Conservation (phyloP, 495 filamentous ascomycete species). For the Penicillium flavigenum region DNA sequence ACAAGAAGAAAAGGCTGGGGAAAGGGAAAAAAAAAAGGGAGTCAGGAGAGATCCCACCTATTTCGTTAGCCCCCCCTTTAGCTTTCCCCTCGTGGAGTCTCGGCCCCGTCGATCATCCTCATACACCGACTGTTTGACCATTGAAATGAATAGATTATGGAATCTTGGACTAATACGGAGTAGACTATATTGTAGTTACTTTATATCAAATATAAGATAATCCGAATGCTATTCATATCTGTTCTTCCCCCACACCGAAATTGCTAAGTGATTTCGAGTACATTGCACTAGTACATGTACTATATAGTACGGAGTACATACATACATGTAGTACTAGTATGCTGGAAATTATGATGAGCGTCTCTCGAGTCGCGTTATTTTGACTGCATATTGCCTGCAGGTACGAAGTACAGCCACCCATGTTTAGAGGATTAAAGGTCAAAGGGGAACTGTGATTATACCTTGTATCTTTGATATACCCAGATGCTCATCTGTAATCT, state of each 20-base stretch:
- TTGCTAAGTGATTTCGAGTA: background rate
- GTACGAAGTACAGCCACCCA: background rate
- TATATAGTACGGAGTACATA: background rate
- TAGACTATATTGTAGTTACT: background rate
- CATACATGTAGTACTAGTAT: background rate
- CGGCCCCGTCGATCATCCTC: slow-evolving; percentile 28
- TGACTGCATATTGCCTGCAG: background rate
- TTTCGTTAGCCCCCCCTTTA: slow-evolving; percentile 29
- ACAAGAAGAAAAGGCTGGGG: slow-evolving; percentile 12
- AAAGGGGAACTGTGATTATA: background rate
- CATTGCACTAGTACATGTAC: background rate
- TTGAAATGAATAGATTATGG: slow-evolving; percentile 10
- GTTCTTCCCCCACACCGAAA: slow-evolving; percentile 1
- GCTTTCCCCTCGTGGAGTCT: slow-evolving; percentile 27
- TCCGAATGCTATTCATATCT: background rate
- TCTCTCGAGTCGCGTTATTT: background rate
- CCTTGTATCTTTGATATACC: background rate
- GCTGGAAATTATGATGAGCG: background rate
- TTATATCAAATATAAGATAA: background rate
- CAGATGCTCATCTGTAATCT: background rate
- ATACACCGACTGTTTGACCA: slow-evolving; percentile 34
- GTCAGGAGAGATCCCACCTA: slow-evolving; percentile 25
- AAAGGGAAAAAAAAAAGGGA: slow-evolving; percentile 28
- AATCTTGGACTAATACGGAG: background rate
- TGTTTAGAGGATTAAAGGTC: background rate